phyloP scores from a whole-genome alignment of 306 rosid genomes.

The Lotus japonicus region DNA sequence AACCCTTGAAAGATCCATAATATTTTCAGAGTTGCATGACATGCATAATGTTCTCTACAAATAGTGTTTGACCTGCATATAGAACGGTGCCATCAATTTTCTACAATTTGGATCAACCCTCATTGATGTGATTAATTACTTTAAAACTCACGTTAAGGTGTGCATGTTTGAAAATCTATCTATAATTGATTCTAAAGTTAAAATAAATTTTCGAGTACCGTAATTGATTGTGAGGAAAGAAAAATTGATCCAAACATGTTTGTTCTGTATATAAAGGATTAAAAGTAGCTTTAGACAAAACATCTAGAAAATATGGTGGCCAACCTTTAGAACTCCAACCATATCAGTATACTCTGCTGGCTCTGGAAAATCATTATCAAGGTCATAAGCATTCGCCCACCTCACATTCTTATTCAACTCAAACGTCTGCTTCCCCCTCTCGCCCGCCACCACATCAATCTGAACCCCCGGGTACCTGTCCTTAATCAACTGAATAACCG shows the following conservation, averaged over 20 bases:
- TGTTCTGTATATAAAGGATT: neutral
- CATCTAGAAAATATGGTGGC: slow-evolving; percentile 12
- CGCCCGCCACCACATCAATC: slow-evolving; percentile 55
- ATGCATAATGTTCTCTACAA: neutral
- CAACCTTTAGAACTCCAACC: slow-evolving; percentile 71
- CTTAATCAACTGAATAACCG: slow-evolving; percentile 66
- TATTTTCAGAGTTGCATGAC: neutral
- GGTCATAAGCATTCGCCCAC: slow-evolving; percentile 71
- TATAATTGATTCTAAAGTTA: no score
- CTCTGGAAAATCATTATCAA: slow-evolving; percentile 60
- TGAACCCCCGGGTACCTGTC: slow-evolving; percentile 82
- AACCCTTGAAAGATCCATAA: neutral
- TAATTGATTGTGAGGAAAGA: no score
- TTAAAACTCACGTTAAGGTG: neutral
- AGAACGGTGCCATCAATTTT: neutral
- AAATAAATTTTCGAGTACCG: no score
- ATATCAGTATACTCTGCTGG: slow-evolving; percentile 79
- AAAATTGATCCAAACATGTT: neutral
- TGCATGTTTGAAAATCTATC: no score
- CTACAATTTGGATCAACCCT: neutral
- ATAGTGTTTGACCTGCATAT: neutral
- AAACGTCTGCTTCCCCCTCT: slow-evolving; percentile 69
- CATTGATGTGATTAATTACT: neutral
- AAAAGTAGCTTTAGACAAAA: neutral
- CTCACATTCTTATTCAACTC: slow-evolving; percentile 89